Conservation (phyloP, 106 monocot genomes). For the Platanthera guangdongensis region DNA sequence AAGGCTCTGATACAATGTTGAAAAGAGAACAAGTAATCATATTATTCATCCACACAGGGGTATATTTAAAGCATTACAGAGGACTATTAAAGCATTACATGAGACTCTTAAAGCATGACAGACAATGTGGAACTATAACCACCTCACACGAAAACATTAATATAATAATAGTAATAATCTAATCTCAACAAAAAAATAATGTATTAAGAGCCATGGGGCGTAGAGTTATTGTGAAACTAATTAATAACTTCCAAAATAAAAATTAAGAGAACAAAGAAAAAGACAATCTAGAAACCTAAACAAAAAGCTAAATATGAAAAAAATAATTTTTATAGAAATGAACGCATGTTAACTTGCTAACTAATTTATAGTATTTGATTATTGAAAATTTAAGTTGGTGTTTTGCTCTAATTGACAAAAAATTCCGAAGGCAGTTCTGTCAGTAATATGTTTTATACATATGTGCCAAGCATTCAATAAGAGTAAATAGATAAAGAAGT, state of each 20-base stretch:
- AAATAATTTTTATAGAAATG: background rate
- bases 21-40: no score
- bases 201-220: no score
- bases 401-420: background rate
- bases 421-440: background rate
- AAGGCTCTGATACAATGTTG: no score
- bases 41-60: no score
- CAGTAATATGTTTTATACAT: constrained; percentile 2
- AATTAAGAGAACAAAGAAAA: background rate
- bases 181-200: no score
- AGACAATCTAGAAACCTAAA: background rate
- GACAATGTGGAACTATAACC: no score
- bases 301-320: background rate
- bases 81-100: no score
- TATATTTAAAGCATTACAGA: no score
- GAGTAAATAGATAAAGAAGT: background rate
- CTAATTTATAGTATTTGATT: background rate
- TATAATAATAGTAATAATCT: no score
- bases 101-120: no score
- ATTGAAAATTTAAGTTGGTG: background rate
- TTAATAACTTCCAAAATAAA: background rate
- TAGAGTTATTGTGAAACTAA: background rate
- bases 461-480: background rate
- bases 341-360: background rate
- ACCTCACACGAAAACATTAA: no score